phyloP scores from a whole-genome alignment of 768 basidiomycete species.

The Tricholoma sp. region DNA sequence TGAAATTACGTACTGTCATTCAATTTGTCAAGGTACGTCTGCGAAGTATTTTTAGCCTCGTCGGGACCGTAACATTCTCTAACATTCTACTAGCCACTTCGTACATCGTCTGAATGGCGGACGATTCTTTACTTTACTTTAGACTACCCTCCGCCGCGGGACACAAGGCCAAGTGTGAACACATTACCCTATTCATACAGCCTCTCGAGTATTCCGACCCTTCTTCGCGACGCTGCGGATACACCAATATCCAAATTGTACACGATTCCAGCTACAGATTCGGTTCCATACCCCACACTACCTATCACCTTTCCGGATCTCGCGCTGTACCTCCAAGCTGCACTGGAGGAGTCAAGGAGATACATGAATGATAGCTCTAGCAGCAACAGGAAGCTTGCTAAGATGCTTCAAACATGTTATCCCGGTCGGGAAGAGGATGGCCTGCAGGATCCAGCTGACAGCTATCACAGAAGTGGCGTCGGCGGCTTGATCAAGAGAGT shows the following conservation, averaged over 20 bases:
- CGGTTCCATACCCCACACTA: constrained; percentile 61
- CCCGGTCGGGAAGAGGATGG: constrained; percentile 32
- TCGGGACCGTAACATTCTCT: background rate
- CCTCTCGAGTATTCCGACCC: constrained; percentile 50
- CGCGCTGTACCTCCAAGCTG: constrained; percentile 70
- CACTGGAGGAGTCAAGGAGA: constrained; percentile 62
- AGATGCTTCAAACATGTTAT: constrained; percentile 65
- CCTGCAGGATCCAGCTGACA: constrained; percentile 21
- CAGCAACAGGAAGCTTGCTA: constrained; percentile 62
- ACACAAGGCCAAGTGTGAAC: constrained; percentile 47
- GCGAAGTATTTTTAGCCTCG: background rate
- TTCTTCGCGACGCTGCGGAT: constrained; percentile 62
- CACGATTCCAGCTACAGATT: constrained; percentile 57
- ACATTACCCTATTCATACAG: constrained; percentile 70
- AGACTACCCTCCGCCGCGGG: constrained; percentile 57
- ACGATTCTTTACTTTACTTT: constrained; percentile 75
- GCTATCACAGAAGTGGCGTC: constrained; percentile 30
- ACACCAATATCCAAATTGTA: constrained; percentile 63
- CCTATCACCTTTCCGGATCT: constrained; percentile 75
- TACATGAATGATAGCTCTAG: constrained; percentile 55
- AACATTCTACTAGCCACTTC: constrained; percentile 44
- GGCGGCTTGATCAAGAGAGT: constrained; percentile 58
- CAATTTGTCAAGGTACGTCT: constrained; percentile 70
- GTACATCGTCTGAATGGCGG: constrained; percentile 58
- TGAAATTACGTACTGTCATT: constrained; percentile 66